A percentile compares a stretch with the other conserved stretches of the same genome.
Conservation (phyloP, 306 rosid species). For the Dryas drummondii region DNA sequence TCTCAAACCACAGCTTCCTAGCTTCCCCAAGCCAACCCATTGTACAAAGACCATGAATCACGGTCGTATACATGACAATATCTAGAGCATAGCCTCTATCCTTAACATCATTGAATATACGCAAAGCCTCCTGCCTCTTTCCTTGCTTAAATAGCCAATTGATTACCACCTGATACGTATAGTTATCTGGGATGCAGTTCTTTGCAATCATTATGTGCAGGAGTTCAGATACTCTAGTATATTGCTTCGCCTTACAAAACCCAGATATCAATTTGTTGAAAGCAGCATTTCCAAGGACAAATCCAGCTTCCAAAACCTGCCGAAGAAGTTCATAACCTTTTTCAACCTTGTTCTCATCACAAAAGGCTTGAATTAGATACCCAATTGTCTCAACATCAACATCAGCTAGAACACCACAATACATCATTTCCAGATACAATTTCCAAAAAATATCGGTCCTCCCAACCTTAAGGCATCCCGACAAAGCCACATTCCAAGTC, state of each 20-base stretch:
- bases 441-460: slow-evolving; percentile 67
- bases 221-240: slow-evolving; percentile 54
- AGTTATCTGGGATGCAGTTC: slow-evolving; percentile 40
- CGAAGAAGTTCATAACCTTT: slow-evolving; percentile 64
- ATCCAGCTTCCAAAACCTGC: slow-evolving; percentile 55
- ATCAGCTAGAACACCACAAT: slow-evolving; percentile 46
- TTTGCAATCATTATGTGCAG: slow-evolving; percentile 66
- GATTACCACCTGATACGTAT: slow-evolving; percentile 61
- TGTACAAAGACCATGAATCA: slow-evolving; percentile 57
- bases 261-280: slow-evolving; percentile 55
- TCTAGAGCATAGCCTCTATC: slow-evolving; percentile 78
- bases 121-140: slow-evolving; percentile 40
- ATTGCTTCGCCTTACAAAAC: slow-evolving; percentile 47
- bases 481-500: slow-evolving; percentile 61
- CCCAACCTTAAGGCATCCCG: slow-evolving; percentile 45
- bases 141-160: slow-evolving; percentile 51
- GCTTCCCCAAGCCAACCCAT: slow-evolving; percentile 51
- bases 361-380: slow-evolving; percentile 57
- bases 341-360: slow-evolving; percentile 41
- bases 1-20: slow-evolving; percentile 81
- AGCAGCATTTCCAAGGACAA: slow-evolving; percentile 44
- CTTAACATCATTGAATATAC: slow-evolving; percentile 66
- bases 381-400: slow-evolving; percentile 56
- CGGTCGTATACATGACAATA: slow-evolving; percentile 67
- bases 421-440: slow-evolving; percentile 59